Base-by-base conservation (phyloP, 768 basidiomycete genomes). In the Auricularia heimuer region DNA sequence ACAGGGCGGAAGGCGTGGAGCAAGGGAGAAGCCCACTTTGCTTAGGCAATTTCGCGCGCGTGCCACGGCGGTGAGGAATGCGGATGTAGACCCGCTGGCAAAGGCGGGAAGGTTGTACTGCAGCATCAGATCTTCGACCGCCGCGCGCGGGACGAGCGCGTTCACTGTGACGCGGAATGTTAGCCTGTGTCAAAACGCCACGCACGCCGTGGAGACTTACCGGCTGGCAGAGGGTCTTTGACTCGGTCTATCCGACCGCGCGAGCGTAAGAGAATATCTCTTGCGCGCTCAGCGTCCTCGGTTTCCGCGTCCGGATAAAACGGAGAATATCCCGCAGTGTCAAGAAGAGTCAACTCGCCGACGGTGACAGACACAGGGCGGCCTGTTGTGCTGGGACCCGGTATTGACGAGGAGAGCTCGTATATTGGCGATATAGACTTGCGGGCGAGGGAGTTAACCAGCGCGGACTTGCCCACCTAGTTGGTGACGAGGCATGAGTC, bases 241-340 rank as follows among this genome's bases (percentile, higher is more conserved):
- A 95, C 77, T 63, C 86, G 82, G 73, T 95, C 94, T 54, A 96
- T 85, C 68, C 89, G 81, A 12, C 94, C 94, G 68, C 87, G 82
- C 71, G 83, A 87, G 61, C 93, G 82, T 68, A 90, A 72, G n/a
- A 96, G 74, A 63, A 94, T 83, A 71, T 97, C 94, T 21, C 81
- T 83, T 3, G 85, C 81, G 42, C 84, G 80, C 36, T 78, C 78
- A 16, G 69, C 65, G 35, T 78, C 77, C 39, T 80, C 81, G 11
- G 72, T 75, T 24, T 77, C 71, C 16, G 77, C 75, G 21, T 78
- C 77, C 8, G 64, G 67, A 2, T 73, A 64, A 21, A 75, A 73
- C 81, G 85, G 87, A 62, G 83, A 79, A 69, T 94, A 76, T n/a
- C 94, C 94, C 37, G 94, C 94, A 0, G 92, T 96, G 73, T 97